These are phyloP conservation scores for Medicago arabica DNA, from an alignment of 306 rosid species.

Conservation along the genomic window DNA sequence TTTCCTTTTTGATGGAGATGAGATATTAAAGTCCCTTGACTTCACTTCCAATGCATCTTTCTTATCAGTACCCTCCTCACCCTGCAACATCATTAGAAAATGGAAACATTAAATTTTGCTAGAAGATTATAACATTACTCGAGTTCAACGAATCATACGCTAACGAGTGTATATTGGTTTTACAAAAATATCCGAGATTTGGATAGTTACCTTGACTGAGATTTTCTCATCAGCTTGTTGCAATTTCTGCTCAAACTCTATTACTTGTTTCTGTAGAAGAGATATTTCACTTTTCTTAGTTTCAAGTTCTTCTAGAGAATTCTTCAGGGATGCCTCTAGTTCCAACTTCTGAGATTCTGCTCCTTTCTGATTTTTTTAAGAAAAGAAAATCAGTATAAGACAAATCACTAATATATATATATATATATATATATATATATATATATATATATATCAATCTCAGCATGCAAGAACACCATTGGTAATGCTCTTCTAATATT, in stretches of 20 bases:
- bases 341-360: slow-evolving; percentile 62
- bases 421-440: slow-evolving; percentile 4
- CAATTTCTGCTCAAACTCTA: slow-evolving; percentile 76
- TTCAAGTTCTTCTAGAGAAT: slow-evolving; percentile 74
- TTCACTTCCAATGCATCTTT: slow-evolving; percentile 69
- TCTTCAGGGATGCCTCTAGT: slow-evolving; percentile 62
- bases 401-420: neutral
- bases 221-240: slow-evolving; percentile 54
- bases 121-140: neutral
- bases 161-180: neutral
- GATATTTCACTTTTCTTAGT: slow-evolving; percentile 64
- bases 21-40: slow-evolving; percentile 75
- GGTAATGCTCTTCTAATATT: neutral
- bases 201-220: slow-evolving; percentile 61
- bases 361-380: slow-evolving; percentile 61
- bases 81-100: slow-evolving; percentile 56
- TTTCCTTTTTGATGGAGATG: slow-evolving; percentile 75
- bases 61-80: slow-evolving; percentile 50
- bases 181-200: neutral
- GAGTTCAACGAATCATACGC: neutral
- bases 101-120: slow-evolving; percentile 28
- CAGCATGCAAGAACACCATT: neutral
- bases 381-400: slow-evolving; percentile 23
- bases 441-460: slow-evolving; percentile 19
- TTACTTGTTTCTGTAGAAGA: slow-evolving; percentile 68